Evolutionary conservation across 1,284 basidiomycete genomes (phyloP).

Genomic region (Cystobasidium sp.): DNA sequence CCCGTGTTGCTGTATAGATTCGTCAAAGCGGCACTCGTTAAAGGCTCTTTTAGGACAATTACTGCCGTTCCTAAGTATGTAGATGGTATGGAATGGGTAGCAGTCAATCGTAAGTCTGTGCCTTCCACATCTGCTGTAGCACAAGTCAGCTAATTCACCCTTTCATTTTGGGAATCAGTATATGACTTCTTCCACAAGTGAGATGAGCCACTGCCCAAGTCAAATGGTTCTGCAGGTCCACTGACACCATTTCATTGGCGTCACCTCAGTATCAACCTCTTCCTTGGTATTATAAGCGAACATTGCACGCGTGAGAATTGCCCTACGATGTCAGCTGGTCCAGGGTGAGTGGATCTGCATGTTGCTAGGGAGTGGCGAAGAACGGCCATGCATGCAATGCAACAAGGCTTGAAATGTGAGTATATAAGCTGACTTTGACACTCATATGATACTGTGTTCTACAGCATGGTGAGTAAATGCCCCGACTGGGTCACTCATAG

Average conservation of each 20-base stretch:
- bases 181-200: slow-evolving; percentile 70
- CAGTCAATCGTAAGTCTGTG: slow-evolving; percentile 79
- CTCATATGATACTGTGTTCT: no score
- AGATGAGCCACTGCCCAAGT: not conserved
- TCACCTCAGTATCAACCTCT: slow-evolving; percentile 95
- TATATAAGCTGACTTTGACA: slow-evolving; percentile 7
- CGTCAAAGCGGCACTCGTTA: slow-evolving; percentile 93
- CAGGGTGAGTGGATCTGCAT: slow-evolving; percentile 65
- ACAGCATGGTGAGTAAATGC: slow-evolving; percentile 29
- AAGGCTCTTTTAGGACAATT: slow-evolving; percentile 98
- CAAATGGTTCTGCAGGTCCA: not conserved
- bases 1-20: slow-evolving; percentile 60
- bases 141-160: not conserved
- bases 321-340: slow-evolving; percentile 91
- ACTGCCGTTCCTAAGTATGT: slow-evolving; percentile 96
- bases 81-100: slow-evolving; percentile 98
- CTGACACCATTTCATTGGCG: slow-evolving; percentile 48
- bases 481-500: not conserved
- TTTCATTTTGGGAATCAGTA: slow-evolving; percentile 61
- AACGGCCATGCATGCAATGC: not conserved
- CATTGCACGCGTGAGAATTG: slow-evolving; percentile 89
- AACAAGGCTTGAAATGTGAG: not conserved
- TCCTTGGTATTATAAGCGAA: slow-evolving; percentile 93
- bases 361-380: not conserved
- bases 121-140: not conserved